phyloP scores from a whole-genome alignment of 2,329 filamentous ascomycete species.

The Ambrosiella beaveri region DNA sequence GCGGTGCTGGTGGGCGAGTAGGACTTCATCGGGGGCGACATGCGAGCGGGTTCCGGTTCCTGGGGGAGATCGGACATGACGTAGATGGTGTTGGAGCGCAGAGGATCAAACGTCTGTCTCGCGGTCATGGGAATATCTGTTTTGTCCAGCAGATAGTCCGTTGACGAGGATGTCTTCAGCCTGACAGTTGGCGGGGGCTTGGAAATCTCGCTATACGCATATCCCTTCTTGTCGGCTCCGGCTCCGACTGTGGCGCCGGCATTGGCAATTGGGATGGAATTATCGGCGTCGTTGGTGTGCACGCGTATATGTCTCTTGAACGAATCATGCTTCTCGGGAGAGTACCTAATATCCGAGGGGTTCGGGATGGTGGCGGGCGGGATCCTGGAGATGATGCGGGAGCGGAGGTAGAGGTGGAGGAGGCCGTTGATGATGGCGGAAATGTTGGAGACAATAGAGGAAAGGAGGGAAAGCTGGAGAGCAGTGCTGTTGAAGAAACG shows the following conservation, averaged over 20 bases:
- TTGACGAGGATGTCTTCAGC: background rate
- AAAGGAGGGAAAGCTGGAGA: conserved; percentile 40
- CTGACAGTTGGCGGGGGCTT: conserved; percentile 9
- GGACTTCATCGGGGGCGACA: conserved; percentile 1
- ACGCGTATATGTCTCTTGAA: conserved; percentile 10
- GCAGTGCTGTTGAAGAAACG: conserved; percentile 23
- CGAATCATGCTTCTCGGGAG: conserved; percentile 4
- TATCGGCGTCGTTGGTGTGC: conserved; percentile 2
- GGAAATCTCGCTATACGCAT: conserved; percentile 1
- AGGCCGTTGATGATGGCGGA: conserved; percentile 48
- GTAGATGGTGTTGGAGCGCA: conserved; percentile 4
- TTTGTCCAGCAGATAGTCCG: background rate
- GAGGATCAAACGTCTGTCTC: background rate
- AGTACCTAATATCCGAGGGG: background rate
- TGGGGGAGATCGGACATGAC: conserved; percentile 9
- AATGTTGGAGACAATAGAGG: conserved; percentile 47
- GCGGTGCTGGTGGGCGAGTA: background rate
- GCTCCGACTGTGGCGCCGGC: background rate
- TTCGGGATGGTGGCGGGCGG: background rate
- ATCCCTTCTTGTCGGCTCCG: background rate
- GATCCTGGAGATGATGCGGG: conserved; percentile 33
- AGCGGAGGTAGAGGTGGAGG: conserved; percentile 49
- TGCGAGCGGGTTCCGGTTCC: conserved; percentile 6
- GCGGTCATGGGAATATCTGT: background rate
- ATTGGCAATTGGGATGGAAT: background rate